phyloP scores from a whole-genome alignment of 139 green algal genomes.

The Micromonas pusilla region DNA sequence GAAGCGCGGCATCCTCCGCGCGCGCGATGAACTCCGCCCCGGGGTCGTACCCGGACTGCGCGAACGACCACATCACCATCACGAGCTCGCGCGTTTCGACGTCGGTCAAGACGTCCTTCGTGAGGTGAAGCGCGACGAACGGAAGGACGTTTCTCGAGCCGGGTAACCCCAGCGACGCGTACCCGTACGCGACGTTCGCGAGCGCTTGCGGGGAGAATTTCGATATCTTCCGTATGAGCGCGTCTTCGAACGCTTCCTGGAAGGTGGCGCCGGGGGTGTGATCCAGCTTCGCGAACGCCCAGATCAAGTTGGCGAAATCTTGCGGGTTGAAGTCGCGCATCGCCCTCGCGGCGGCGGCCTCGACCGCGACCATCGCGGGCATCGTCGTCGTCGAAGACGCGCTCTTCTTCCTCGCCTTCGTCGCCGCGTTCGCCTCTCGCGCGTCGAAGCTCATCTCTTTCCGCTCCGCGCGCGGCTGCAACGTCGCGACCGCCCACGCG shows the following conservation, averaged over 20 bases:
- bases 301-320: slow-evolving; percentile 24
- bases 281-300: slow-evolving; percentile 26
- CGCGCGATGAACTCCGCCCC: not conserved
- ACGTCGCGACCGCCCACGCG: not conserved
- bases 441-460: not conserved
- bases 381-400: too few relatives aligned
- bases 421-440: not conserved
- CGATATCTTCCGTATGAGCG: not conserved
- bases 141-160: not conserved
- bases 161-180: not conserved
- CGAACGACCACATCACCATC: not conserved
- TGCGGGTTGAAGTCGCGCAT: slow-evolving; percentile 10
- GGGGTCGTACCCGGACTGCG: not conserved
- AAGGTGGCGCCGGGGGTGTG: not conserved
- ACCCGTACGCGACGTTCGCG: not conserved
- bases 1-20: not conserved
- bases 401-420: too few relatives aligned
- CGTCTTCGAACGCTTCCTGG: not conserved
- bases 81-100: not conserved
- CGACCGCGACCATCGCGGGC: not conserved
- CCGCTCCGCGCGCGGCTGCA: not conserved
- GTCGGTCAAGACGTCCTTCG: not conserved
- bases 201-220: not conserved
- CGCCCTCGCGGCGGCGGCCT: not conserved
- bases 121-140: not conserved